Base-by-base conservation (phyloP, 2,329 filamentous ascomycete genomes). In the Fusarium palustre region DNA sequence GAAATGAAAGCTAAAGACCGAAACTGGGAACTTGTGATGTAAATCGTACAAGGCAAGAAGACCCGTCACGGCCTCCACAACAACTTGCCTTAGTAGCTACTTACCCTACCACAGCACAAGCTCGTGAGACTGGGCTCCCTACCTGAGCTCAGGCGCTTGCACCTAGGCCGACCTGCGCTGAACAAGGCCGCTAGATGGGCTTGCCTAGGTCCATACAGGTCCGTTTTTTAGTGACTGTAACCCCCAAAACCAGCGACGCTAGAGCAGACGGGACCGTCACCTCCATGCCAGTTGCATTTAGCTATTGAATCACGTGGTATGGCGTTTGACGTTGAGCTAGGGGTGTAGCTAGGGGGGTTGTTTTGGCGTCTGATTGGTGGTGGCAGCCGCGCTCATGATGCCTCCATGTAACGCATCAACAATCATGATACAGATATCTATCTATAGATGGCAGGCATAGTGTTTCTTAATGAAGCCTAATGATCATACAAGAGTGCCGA, bases 251-350 rank as follows among this genome's bases (percentile, higher is more conserved):
- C 62, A 55, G 39, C 28, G 22, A 30, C 50, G 47, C 38, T 50
- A 50, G 24, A 50, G 34, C 34, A 28, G 48, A 50, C 33, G 8
- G 48, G n/a, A 50, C 31, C 20, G 46, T 49, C 22, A 49, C 33
- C 33, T 25, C 25, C 47, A 49, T 24, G 43, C 43, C 30, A 20
- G 38, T 39, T n/a, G 30, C 45, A 49, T 48, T 28, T 39, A 48
- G 41, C 48, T 24, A 22, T 3, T 6, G 16, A 50, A 55, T 74
- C 71, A 74, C 71, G 71, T 74, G 71, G 41, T 57, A 70, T 74
- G 69, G 71, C 71, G 69, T 65, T 68, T 70, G 50, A 7, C 31
- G 39, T 33, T 20, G 54, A 53, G 30, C 54, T 31, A 38, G 24
- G 22, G n/a, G 13, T 24, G 20, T 50, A 25, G 31, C 33, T 34